Base-by-base conservation (phyloP, 768 basidiomycete species). In the Tricholoma flavovirens region DNA sequence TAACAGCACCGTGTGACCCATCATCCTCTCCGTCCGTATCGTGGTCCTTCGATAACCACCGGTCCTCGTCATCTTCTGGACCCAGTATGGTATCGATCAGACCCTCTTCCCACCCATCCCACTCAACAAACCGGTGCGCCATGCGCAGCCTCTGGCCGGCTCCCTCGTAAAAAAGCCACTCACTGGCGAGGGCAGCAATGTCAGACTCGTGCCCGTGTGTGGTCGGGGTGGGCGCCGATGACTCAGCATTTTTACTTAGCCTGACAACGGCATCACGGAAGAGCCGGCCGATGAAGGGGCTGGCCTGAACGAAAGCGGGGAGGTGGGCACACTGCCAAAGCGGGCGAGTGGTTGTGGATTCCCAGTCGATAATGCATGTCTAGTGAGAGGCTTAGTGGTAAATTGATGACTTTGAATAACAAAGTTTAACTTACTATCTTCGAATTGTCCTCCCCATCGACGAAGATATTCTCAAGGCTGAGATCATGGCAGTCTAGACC, bases 31-130 rank as follows among this genome's bases (percentile, higher is more conserved):
- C 62, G 49, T 75, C 75, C 7, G n/a, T 6, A 15, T 30, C 46
- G 7, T n/a, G 6, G 2, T 49, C 46, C 29, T 49, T 49, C 62
- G 74, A 75, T 67, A 86, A 83, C 88, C 87, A 90, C 51, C 87
- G 86, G 5, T 81, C 82, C 62, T 90, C 86, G 49, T 77, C 68
- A 17, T 89, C 88, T 61, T 83, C 85, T 0, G 83, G 79, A 1
- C 88, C 89, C 17, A 93, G 75, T 30, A 91, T 88, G 56, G 82
- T 84, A 5, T 84, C 82, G 1, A 88, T 81, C 15, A 93, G 75
- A 0, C 89, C 90, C 66, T 93, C 90, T 64, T 93, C 90, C 90
- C 91, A 93, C 2, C 90, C 91, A 61, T 93, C 90, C 90, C 90
- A 93, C 66, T 93, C 90, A 33, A 78, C 82, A 60, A 85, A 89